Evolutionary conservation across 1,139 yeast genomes (phyloP), one percentile per base, ranked within the genome.

Genomic region (Yamadazyma buinensis): DNA sequence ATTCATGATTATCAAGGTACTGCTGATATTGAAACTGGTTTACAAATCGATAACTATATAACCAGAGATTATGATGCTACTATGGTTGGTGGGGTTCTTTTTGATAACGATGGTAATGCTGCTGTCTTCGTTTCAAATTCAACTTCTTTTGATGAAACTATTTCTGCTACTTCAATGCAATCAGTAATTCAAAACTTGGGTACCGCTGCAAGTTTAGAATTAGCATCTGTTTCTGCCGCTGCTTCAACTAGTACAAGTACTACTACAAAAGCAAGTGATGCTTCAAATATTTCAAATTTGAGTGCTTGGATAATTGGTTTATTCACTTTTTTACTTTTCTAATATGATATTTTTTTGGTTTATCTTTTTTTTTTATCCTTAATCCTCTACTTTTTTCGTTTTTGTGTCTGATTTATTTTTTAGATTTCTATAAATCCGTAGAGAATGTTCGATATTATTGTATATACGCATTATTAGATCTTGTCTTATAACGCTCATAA

Each of bases 1-100:
- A 61, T 82, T 54, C 92, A 83, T 54, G 84, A 79, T 51, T 81
- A 70, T 62, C 90, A 83, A 57, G 88, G 88, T 25, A 73, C 77
- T 30, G 80, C 62, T 36, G 67, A 74, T 47, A 68, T 80, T 39
- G 73, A 73, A 37, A 56, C 67, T 7, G 92, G 92, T 40, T 56
- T 82, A 29, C 77, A 72, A 42, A 67, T 75, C 26, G 61, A 63
- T 30, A 87, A 82, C 29, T 80, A 70, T 51, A 64, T 82, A 38
- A 55, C 62, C 38, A 77, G 88, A 69, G 69, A 69, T 36, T 61
- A 67, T 36, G 36, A 47, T 5, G 55, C 62, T 7, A 61, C 72
- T 21, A 77, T 80, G 83, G 62, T 48, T 40, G 92, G 90, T 39
- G 90, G 90, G 54, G 88, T 80, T 32, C 67, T 77, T 10, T 81